Base-by-base conservation (phyloP, 2,329 filamentous ascomycete species). In the Aaosphaeria arxii region DNA sequence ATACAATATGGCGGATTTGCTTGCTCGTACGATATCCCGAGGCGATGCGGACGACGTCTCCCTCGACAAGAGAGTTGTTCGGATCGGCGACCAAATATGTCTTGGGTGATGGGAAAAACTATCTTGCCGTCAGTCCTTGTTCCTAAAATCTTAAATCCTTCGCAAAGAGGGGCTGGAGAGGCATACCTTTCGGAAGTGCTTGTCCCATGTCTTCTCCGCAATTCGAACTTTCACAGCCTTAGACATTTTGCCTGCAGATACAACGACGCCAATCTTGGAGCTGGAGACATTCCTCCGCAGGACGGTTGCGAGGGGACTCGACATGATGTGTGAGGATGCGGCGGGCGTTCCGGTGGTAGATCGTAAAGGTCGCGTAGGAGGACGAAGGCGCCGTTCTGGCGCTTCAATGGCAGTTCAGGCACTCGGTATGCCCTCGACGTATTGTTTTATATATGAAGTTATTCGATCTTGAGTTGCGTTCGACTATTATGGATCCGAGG, bases 191-290 rank as follows among this genome's bases (percentile, higher is more conserved):
- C 84, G 79, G 46, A 92, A 80, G 53, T 80, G 77, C 50, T 78
- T 79, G 66, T 91, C 88, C 85, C 86, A 92, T 65, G 82, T 80
- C 64, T 85, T 82, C 11, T 79, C 81, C 44, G 86, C 85, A 11
- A 91, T 78, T 56, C 84, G 82, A 53, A 91, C 88, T 71, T 88
- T 91, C 48, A 91, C 87, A 3, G 88, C 91, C 71, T 86, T 88
- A 50, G 83, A 73, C 86, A 91, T 91, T 50, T 85, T 78, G 17
- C 88, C 89, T 5, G 88, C 84, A 39, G 87, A 89, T 43, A 91
- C 82, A 28, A 92, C 89, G 38, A 92, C 82, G 53, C 87, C 87
- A 3, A 64, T 59, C 52, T 67, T 65, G 17, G 62, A 54, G 42
- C 57, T 62, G 29, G 59, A 59, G n/a, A 64, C 54, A 43, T 56